Evolutionary conservation across 2,329 filamentous ascomycete species (phyloP), one percentile per base, ranked within the genome.

Genomic region (Teratosphaeria zuluensis): DNA sequence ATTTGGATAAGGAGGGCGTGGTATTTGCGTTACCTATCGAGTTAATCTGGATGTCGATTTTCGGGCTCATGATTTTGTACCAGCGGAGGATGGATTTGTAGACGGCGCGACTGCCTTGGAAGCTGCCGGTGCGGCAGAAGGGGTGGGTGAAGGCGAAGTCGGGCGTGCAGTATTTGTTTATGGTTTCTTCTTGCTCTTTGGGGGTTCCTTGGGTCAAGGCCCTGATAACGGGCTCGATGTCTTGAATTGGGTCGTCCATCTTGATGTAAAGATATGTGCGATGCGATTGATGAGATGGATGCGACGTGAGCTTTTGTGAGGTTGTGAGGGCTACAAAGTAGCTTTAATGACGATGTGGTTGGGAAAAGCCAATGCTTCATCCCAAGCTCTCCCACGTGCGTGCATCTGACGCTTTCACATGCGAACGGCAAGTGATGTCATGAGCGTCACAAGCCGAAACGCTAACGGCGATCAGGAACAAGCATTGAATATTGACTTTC

Each of bases 11-110:
- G 55, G 5, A 21, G 42, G n/a, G 42, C 2, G 16, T 19, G 42
- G 16, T 19, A 21, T 42, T 14, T 16, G 9, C 14, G 60, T 30
- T 62, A 83, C 81, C 81, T 19, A 85, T 73, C 32, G 77, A 80
- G 56, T 90, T 81, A 19, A 96, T 78, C 1, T 80, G 75, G 12
- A 92, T 74, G 51, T 85, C 79, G 63, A 94, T 88, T 19, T 78
- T 76, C 0, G 91, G 91, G 61, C 85, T 90, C 69, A 95, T 78
- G 63, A 92, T 87, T 68, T 90, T 89, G 74, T 95, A 92, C 88
- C 88, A 92, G 48, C 84, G 83, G 69, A 90, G 95, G 58, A 95
- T 86, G 65, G 80, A 79, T 54, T 81, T 75, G 19, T 95, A 79
- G 5, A 89, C 70, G 74, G 80, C 84, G 51, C 89, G 80, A 9